Evolutionary conservation across 257 asterid species (phyloP).

Genomic region (Catharanthus roseus): DNA sequence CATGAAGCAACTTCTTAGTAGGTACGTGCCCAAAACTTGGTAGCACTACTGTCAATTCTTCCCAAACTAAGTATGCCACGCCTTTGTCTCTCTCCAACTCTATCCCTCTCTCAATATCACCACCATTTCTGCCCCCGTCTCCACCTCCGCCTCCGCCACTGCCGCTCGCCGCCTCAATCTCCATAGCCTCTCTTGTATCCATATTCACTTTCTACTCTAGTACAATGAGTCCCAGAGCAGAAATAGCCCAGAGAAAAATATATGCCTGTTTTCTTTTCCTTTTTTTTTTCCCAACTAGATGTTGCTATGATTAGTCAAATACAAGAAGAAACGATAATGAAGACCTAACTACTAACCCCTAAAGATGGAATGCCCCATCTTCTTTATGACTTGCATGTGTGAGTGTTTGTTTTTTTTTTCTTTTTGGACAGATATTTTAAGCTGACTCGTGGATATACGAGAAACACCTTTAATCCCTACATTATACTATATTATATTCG

Average conservation of each 20-base stretch:
- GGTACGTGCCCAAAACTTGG: constrained; percentile 79
- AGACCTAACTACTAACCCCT: constrained; percentile 1
- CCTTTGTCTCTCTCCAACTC: constrained; percentile 27
- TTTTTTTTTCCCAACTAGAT: neutral
- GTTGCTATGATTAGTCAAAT: neutral
- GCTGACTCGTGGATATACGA: no score
- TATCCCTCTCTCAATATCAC: constrained; percentile 12
- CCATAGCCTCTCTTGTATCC: neutral
- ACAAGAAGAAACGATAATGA: neutral
- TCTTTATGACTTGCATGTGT: constrained; percentile 8
- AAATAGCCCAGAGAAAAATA: neutral
- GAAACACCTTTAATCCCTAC: no score
- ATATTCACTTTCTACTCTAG: neutral
- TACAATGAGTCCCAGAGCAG: neutral
- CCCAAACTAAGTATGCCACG: constrained; percentile 75
- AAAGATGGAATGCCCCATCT: neutral
- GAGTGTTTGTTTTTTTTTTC: neutral
- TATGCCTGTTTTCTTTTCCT: no score
- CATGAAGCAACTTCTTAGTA: constrained; percentile 62
- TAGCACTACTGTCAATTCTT: constrained; percentile 67
- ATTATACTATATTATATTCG: no score
- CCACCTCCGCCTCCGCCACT: neutral
- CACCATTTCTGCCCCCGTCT: neutral
- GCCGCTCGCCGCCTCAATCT: constrained; percentile 17
- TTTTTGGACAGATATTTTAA: no score